phyloP scores from a whole-genome alignment of 1,284 basidiomycete species.

The Veloboletus limbatus region DNA sequence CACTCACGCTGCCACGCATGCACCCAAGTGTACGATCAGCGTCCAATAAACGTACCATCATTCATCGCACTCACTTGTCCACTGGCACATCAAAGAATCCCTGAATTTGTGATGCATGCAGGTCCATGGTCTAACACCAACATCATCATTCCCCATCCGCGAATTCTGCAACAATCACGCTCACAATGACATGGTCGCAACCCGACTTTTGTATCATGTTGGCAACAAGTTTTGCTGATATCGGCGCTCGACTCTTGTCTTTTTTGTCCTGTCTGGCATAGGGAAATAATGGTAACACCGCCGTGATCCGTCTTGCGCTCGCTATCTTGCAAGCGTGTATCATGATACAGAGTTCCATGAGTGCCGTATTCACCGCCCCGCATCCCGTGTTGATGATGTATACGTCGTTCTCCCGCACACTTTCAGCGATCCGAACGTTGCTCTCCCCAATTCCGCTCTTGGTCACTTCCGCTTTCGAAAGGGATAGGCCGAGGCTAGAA shows the following conservation, averaged over 20 bases:
- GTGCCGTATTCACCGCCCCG: slow-evolving; percentile 81
- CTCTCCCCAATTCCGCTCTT: slow-evolving; percentile 93
- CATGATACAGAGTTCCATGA: slow-evolving; percentile 99
- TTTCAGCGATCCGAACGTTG: slow-evolving; percentile 89
- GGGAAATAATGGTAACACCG: slow-evolving; percentile 92
- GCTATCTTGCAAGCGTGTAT: slow-evolving; percentile 99
- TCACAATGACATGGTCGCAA: slow-evolving; percentile 97
- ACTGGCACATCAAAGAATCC: slow-evolving; percentile 99
- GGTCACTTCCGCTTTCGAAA: slow-evolving; percentile 82
- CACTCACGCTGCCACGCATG: slow-evolving; percentile 46
- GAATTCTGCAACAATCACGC: slow-evolving; percentile 33
- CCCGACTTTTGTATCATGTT: slow-evolving; percentile 99
- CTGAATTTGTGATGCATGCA: slow-evolving; percentile 98
- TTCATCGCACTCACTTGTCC: slow-evolving; percentile 80
- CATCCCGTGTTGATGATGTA: slow-evolving; percentile 98
- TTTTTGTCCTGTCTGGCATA: slow-evolving; percentile 99
- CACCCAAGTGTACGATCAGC: slow-evolving; percentile 19
- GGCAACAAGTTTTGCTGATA: slow-evolving; percentile 97
- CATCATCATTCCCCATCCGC: slow-evolving; percentile 5
- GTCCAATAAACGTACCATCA: slow-evolving; percentile 9
- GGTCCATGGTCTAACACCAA: slow-evolving; percentile 84
- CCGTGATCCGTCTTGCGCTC: slow-evolving; percentile 93
- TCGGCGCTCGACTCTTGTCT: slow-evolving; percentile 98
- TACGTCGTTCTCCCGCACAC: slow-evolving; percentile 97
- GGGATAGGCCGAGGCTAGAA: slow-evolving; percentile 76